These are phyloP conservation scores for Eucalyptus cladocalyx DNA, from an alignment of 345 rosid species.

Conservation along the genomic window DNA sequence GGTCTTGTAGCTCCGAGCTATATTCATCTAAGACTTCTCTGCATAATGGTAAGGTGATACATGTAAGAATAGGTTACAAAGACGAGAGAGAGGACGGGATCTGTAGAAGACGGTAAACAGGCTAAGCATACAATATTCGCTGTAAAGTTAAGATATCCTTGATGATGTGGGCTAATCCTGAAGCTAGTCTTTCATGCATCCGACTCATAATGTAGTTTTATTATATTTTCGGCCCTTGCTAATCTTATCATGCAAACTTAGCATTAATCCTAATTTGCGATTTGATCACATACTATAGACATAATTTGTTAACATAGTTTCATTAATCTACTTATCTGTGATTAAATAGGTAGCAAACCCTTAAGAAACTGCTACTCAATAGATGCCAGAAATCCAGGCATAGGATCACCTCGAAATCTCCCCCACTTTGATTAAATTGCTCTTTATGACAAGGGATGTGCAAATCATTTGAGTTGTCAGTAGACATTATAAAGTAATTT, in stretches of 20 bases:
- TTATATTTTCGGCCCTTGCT: not conserved
- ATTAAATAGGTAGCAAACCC: not conserved
- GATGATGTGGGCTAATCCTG: not conserved
- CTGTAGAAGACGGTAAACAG: not conserved
- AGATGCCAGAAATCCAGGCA: not conserved
- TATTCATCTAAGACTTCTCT: not conserved
- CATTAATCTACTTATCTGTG: not conserved
- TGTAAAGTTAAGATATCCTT: not conserved
- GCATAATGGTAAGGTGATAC: not conserved
- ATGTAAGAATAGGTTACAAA: not conserved
- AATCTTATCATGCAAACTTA: not conserved
- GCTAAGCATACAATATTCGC: not conserved
- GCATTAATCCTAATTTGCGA: rapidly evolving
- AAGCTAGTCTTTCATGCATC: not conserved
- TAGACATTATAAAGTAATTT: not conserved
- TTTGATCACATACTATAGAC: not conserved
- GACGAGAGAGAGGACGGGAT: not conserved
- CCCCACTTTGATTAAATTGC: not conserved
- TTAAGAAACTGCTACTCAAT: not conserved
- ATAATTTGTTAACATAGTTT: not conserved
- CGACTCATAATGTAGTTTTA: not conserved
- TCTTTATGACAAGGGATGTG: not conserved
- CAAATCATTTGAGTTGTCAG: not conserved
- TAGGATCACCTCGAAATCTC: not conserved
- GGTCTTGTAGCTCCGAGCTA: not conserved